A percentile compares a stretch with the other conserved stretches of the same genome.
These are phyloP conservation scores for Magnusiomyces paraingens DNA, from an alignment of 1,139 yeast species.

Conservation along the genomic window DNA sequence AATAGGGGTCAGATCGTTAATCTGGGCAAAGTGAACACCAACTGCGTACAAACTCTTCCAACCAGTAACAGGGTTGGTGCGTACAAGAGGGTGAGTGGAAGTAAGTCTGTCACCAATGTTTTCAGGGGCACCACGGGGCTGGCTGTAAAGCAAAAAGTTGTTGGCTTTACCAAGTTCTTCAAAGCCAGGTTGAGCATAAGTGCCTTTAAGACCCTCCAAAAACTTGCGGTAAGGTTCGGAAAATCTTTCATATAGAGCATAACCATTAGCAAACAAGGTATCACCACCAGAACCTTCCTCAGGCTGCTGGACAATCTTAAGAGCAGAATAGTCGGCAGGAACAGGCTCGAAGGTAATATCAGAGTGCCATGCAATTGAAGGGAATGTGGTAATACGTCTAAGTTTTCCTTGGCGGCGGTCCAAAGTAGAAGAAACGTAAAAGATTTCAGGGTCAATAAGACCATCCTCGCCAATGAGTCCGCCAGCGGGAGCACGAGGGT, in stretches of 20 bases:
- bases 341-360: constrained; percentile 44
- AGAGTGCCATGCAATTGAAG: constrained; percentile 38
- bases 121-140: constrained; percentile 33
- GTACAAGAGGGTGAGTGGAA: constrained; percentile 40
- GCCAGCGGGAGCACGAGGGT: constrained; percentile 32
- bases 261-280: constrained; percentile 44
- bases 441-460: constrained; percentile 20
- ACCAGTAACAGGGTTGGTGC: constrained; percentile 46
- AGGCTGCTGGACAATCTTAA: constrained; percentile 41
- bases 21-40: constrained; percentile 37
- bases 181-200: constrained; percentile 28
- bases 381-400: constrained; percentile 4
- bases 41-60: constrained; percentile 42
- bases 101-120: constrained; percentile 27
- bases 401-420: constrained; percentile 18
- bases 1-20: constrained; percentile 37
- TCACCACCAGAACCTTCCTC: constrained; percentile 39
- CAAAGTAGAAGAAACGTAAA: constrained; percentile 23
- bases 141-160: constrained; percentile 35
- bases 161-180: constrained; percentile 35
- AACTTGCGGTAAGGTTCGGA: constrained; percentile 40
- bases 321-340: constrained; percentile 42
- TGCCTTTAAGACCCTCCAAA: constrained; percentile 36
- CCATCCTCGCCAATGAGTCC: constrained; percentile 23
- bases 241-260: constrained; percentile 42